These are phyloP conservation scores for Tephrocybe sp. DNA, from an alignment of 768 basidiomycete genomes.

Conservation along the genomic window DNA sequence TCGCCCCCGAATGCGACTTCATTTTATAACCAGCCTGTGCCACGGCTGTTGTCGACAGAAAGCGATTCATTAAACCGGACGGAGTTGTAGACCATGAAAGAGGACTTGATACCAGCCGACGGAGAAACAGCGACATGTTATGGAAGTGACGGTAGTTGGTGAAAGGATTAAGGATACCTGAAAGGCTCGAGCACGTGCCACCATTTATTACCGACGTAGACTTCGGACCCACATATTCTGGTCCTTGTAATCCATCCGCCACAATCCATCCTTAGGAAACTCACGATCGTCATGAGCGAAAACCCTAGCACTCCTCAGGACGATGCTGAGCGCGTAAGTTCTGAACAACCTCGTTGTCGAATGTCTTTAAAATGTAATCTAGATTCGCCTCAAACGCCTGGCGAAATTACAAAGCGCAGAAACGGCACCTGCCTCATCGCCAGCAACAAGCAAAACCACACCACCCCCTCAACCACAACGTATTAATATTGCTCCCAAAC, in stretches of 20 bases:
- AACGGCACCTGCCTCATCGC: slow-evolving; percentile 27
- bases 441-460: slow-evolving; percentile 31
- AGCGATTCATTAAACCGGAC: slow-evolving; percentile 23
- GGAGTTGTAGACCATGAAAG: slow-evolving; percentile 15
- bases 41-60: slow-evolving; percentile 60
- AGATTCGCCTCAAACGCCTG: slow-evolving; percentile 93
- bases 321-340: slow-evolving; percentile 76
- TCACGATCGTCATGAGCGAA: slow-evolving; percentile 30
- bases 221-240: background rate
- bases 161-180: background rate
- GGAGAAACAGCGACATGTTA: slow-evolving; percentile 12
- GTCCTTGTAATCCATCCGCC: slow-evolving; percentile 1
- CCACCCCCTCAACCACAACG: slow-evolving; percentile 24
- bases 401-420: slow-evolving; percentile 68
- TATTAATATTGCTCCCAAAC: slow-evolving; percentile 34
- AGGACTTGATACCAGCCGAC: slow-evolving; percentile 7
- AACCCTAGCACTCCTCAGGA: slow-evolving; percentile 54
- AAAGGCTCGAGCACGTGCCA: slow-evolving; percentile 14
- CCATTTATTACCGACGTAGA: background rate
- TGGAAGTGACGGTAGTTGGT: background rate
- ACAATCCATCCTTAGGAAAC: slow-evolving; percentile 6
- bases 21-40: slow-evolving; percentile 68
- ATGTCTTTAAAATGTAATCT: slow-evolving; percentile 2
- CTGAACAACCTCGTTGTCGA: background rate
- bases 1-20: slow-evolving; percentile 77